Evolutionary conservation across 1,284 basidiomycete genomes (phyloP), one percentile per base, ranked within the genome.

Genomic region (Trichosporon sp.): DNA sequence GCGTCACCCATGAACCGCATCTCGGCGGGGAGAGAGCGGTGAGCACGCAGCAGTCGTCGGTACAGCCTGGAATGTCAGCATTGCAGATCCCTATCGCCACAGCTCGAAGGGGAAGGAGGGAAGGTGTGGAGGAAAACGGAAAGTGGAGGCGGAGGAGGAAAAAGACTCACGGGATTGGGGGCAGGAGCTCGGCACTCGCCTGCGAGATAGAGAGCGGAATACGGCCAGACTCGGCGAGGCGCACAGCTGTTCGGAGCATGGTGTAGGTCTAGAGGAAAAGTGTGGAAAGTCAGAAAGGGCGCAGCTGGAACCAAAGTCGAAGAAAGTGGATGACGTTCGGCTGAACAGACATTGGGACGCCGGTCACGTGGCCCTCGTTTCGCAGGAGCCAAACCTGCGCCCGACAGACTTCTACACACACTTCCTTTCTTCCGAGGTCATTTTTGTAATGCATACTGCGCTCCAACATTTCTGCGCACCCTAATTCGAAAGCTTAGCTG

Each of bases 1-100:
- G 88, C 87, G 81, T 98, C 94, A 38, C 95, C 94, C 71, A 96
- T 86, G 48, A 88, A 90, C 19, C 93, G 88, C 91, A 96, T 93
- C 74, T 95, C 94, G 7, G 79, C 71, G 0, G 93, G 91, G 2
- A 97, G 86, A 70, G 83, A 82, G 51, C 91, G 88, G 78, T 97
- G 95, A 0, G 90, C 89, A 12, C 94, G 88, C 32, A 97, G 85
- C 35, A 98, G 86, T 65, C 90, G 86, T 61, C 94, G 90, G 81
- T 92, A 95, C 32, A 97, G 85, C 26, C 93, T 95, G 71, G 4
- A 1, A 56, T 26, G 16, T 68, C 32, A 71, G 61, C 43, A 38
- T 37, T 37, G 35, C 7, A 14, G 12, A 12, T 1, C 4, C 10
- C 10, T 2, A 4, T 4, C 8, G 6, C 54, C 11, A 8, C 54